Evolutionary conservation across 257 asterid species (phyloP).

Genomic region (Plantago major): DNA sequence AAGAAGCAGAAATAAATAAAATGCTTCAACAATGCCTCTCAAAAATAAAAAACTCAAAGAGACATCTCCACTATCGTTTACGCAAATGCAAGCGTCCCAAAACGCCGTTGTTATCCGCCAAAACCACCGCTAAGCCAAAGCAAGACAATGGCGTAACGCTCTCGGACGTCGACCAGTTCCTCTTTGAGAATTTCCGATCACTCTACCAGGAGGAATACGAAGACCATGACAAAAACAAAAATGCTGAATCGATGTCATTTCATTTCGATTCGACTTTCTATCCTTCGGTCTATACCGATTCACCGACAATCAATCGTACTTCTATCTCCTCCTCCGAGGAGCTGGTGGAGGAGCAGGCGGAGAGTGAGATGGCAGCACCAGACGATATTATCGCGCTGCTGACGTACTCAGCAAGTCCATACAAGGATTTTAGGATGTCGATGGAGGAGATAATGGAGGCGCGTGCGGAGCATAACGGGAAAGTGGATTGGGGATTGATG

Average conservation of each 20-base stretch:
- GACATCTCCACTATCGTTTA: constrained; percentile 15
- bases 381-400: constrained; percentile 42
- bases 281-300: too few species aligned
- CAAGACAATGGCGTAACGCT: constrained; percentile 24
- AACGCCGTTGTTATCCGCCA: constrained; percentile 28
- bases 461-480: constrained; percentile 45
- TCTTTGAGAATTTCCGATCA: constrained; percentile 39
- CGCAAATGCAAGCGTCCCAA: constrained; percentile 34
- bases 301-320: too few species aligned
- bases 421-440: constrained; percentile 48
- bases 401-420: constrained; percentile 46
- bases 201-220: constrained; percentile 32
- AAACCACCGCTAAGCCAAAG: not conserved
- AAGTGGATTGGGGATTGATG: constrained; percentile 70
- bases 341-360: constrained; percentile 8
- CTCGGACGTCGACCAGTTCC: constrained; percentile 39
- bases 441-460: constrained; percentile 58
- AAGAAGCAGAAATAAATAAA: constrained; percentile 31
- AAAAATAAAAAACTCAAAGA: constrained; percentile 29
- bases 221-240: constrained; percentile 17
- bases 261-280: constrained; percentile 19
- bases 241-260: not conserved
- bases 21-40: constrained; percentile 33
- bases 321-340: constrained; percentile 16
- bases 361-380: constrained; percentile 18